Evolutionary conservation across 2,329 filamentous ascomycete species (phyloP).

Genomic region (Aspergillus floridensis): DNA sequence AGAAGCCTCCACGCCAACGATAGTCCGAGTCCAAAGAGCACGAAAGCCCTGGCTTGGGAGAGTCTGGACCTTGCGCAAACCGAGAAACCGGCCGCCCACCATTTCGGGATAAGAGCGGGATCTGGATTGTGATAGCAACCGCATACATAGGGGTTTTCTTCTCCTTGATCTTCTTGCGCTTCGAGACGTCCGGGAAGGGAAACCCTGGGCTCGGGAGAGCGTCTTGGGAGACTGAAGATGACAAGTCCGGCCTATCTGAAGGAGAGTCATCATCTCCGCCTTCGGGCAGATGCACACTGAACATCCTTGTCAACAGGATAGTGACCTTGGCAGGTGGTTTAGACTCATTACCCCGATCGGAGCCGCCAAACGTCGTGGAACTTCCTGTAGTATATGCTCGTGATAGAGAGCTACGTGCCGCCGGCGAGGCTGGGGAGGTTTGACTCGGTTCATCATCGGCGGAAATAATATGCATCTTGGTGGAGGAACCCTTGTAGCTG

Average conservation of each 20-base stretch:
- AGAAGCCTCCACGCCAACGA: constrained; percentile 35
- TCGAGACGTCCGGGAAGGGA: constrained; percentile 39
- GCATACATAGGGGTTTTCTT: constrained; percentile 60
- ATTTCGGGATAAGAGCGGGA: constrained; percentile 44
- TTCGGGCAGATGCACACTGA: constrained; percentile 56
- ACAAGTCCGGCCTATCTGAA: constrained; percentile 33
- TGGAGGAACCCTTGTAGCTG: constrained; percentile 58
- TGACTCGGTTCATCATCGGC: constrained; percentile 35
- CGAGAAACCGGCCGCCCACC: constrained; percentile 35
- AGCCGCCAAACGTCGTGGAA: constrained; percentile 27
- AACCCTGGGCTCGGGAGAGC: constrained; percentile 35
- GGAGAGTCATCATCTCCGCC: constrained; percentile 32
- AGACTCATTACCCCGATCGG: constrained; percentile 28
- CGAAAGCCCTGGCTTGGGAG: constrained; percentile 34
- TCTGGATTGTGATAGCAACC: constrained; percentile 56
- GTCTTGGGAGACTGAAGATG: constrained; percentile 33
- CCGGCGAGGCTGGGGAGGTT: constrained; percentile 26
- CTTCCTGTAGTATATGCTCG: constrained; percentile 41
- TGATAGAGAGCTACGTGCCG: constrained; percentile 34
- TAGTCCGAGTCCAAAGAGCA: constrained; percentile 44
- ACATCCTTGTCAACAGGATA: constrained; percentile 58
- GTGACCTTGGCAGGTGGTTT: constrained; percentile 49
- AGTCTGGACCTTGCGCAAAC: constrained; percentile 33
- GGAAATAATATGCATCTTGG: constrained; percentile 59
- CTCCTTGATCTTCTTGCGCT: constrained; percentile 49